phyloP scores from a whole-genome alignment of 2,329 filamentous ascomycete species.

The Botrytis paeoniae region DNA sequence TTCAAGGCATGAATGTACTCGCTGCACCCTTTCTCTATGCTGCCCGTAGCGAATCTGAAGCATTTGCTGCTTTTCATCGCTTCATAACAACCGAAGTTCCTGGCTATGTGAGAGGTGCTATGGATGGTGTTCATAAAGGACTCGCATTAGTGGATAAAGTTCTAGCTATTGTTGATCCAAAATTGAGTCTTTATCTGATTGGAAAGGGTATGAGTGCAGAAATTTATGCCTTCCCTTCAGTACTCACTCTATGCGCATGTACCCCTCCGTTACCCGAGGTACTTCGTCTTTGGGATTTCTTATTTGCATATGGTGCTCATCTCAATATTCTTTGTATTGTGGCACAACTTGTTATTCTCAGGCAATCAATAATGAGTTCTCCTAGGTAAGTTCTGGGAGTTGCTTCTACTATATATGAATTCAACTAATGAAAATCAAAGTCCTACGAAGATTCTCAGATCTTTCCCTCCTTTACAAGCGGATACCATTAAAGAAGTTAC shows the following conservation, averaged over 20 bases:
- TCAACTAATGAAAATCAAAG: slow-evolving; percentile 46
- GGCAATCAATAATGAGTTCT: slow-evolving; percentile 78
- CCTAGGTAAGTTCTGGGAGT: slow-evolving; percentile 60
- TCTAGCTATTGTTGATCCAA: slow-evolving; percentile 84
- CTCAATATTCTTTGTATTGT: slow-evolving; percentile 96
- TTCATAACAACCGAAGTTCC: slow-evolving; percentile 87
- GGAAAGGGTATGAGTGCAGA: slow-evolving; percentile 86
- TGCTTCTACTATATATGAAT: slow-evolving; percentile 3
- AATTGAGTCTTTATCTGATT: slow-evolving; percentile 78
- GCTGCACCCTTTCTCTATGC: slow-evolving; percentile 95
- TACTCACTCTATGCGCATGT: slow-evolving; percentile 91
- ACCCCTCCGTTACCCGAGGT: slow-evolving; percentile 94
- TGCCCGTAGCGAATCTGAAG: slow-evolving; percentile 89
- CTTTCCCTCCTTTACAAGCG: slow-evolving; percentile 79
- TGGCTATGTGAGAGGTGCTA: slow-evolving; percentile 89
- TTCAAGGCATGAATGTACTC: slow-evolving; percentile 98
- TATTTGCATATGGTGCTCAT: slow-evolving; percentile 94
- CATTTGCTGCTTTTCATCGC: slow-evolving; percentile 84
- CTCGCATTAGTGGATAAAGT: slow-evolving; percentile 90
- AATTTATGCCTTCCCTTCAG: slow-evolving; percentile 94
- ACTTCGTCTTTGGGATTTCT: slow-evolving; percentile 89
- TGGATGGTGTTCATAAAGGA: slow-evolving; percentile 95
- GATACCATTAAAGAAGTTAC: slow-evolving; percentile 82
- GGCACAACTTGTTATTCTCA: slow-evolving; percentile 85
- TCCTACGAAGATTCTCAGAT: slow-evolving; percentile 87